A percentile compares a stretch with the other conserved stretches of the same genome.
phyloP scores from a whole-genome alignment of 495 filamentous ascomycete species.

The Filosporella fistucella region DNA sequence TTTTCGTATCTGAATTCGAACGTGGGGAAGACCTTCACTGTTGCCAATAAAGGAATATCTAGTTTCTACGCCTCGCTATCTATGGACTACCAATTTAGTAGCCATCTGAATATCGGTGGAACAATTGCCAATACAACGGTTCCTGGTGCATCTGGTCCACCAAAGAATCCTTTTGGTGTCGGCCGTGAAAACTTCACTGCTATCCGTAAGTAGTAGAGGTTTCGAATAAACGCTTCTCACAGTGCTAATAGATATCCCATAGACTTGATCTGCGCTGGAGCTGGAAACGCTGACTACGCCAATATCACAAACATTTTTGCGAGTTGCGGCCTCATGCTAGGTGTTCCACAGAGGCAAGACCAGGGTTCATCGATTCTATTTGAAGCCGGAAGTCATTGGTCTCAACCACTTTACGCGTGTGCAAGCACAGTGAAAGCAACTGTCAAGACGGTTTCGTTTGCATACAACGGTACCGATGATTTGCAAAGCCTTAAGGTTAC shows the following conservation, averaged over 20 bases:
- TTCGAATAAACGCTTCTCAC: too few relatives aligned
- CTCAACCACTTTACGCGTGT: constrained; percentile 36
- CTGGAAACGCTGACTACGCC: constrained; percentile 23
- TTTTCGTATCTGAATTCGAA: constrained; percentile 33
- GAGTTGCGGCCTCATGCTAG: constrained; percentile 33
- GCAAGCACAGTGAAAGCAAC: constrained; percentile 32
- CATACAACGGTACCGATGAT: constrained; percentile 26
- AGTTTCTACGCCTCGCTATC: neutral
- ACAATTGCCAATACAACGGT: constrained; percentile 14
- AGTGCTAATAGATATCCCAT: neutral
- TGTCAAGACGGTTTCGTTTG: constrained; percentile 37
- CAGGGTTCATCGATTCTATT: constrained; percentile 22
- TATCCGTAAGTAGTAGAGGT: constrained; percentile 28
- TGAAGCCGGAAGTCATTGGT: constrained; percentile 32
- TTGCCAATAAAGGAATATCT: neutral
- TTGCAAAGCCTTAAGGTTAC: constrained; percentile 23
- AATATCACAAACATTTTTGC: constrained; percentile 37
- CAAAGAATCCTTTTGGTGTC: constrained; percentile 24
- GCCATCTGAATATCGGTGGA: constrained; percentile 4
- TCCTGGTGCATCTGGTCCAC: neutral
- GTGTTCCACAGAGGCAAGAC: constrained; percentile 28
- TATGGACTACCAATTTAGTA: neutral
- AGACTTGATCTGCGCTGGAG: constrained; percentile 26
- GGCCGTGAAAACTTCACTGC: constrained; percentile 15
- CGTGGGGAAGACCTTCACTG: constrained; percentile 25